Evolutionary conservation across 2,329 filamentous ascomycete genomes (phyloP).

Genomic region (Thermomyces lanuginosus): DNA sequence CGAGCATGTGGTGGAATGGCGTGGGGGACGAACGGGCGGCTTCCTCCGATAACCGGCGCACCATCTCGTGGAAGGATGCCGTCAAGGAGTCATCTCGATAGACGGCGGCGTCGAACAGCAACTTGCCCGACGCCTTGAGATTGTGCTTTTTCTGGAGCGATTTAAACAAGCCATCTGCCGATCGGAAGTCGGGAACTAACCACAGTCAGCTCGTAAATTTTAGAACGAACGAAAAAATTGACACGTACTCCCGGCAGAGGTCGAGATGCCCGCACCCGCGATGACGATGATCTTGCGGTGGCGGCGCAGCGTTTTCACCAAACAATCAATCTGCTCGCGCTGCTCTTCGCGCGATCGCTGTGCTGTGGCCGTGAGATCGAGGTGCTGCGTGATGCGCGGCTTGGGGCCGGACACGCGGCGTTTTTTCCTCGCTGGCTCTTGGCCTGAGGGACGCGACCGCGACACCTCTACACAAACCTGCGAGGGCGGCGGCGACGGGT

Average conservation of each 20-base stretch:
- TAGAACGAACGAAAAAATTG: constrained; percentile 6
- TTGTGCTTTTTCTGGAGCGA: constrained; percentile 75
- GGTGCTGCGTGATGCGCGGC: constrained; percentile 62
- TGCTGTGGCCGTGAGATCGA: constrained; percentile 44
- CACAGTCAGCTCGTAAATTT: constrained; percentile 5
- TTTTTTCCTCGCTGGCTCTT: constrained; percentile 62
- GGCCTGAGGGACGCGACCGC: constrained; percentile 28
- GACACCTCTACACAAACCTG: constrained; percentile 14
- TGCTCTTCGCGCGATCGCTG: constrained; percentile 32
- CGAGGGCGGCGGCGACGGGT: constrained; percentile 29
- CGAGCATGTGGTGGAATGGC: constrained; percentile 81
- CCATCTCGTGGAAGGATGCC: constrained; percentile 88
- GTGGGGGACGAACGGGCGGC: constrained; percentile 66
- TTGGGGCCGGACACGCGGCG: constrained; percentile 48
- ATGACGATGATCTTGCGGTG: constrained; percentile 96
- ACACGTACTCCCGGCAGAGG: constrained; percentile 72
- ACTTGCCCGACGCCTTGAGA: constrained; percentile 81
- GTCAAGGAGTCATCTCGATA: constrained; percentile 86
- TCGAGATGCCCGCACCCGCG: constrained; percentile 90
- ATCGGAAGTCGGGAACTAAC: constrained; percentile 85
- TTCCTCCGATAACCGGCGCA: constrained; percentile 68
- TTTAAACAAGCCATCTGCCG: constrained; percentile 74
- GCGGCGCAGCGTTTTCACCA: constrained; percentile 61
- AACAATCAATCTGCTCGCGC: constrained; percentile 46
- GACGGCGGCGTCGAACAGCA: constrained; percentile 92